Evolutionary conservation across 306 rosid species (phyloP).

Genomic region (Astragalus glycyphyllos): DNA sequence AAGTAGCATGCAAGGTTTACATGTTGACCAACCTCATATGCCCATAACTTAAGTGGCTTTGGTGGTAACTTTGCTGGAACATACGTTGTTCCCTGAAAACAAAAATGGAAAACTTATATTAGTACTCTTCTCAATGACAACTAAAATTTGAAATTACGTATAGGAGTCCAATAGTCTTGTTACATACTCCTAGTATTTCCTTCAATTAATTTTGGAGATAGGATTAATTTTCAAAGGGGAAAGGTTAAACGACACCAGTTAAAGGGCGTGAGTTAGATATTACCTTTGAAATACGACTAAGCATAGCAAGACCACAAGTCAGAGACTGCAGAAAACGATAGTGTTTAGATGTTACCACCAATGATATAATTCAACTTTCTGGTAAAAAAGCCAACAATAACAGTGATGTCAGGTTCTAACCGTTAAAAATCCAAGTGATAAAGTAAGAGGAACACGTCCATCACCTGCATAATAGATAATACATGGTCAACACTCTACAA

Average conservation of each 20-base stretch:
- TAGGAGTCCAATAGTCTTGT: not conserved
- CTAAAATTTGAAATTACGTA: conserved; percentile 6
- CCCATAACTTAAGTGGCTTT: conserved; percentile 87
- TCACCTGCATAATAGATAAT: conserved; percentile 62
- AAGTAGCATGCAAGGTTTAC: conserved; percentile 10
- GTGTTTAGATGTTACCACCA: conserved; percentile 16
- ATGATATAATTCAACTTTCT: conserved; percentile 30
- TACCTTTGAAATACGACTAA: conserved; percentile 78
- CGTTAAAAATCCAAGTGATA: conserved; percentile 92
- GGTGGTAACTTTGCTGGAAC: conserved; percentile 85
- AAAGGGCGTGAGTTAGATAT: conserved; percentile 8
- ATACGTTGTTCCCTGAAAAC: conserved; percentile 74
- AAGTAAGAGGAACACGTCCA: conserved; percentile 76
- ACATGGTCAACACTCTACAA: conserved; percentile 28
- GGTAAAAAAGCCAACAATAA: conserved; percentile 7
- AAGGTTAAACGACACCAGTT: not conserved
- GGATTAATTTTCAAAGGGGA: not conserved
- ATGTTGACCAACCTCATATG: conserved; percentile 78
- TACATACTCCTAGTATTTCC: conserved; percentile 22
- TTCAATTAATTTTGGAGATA: not conserved
- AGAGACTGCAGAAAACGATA: conserved; percentile 69
- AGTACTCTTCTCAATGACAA: conserved; percentile 8
- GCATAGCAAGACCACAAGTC: conserved; percentile 82
- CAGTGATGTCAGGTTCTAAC: conserved; percentile 52
- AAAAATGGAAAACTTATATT: not conserved